These are phyloP conservation scores for Hymenoscyphus fraxineus DNA, from an alignment of 2,329 filamentous ascomycete genomes.

Conservation along the genomic window DNA sequence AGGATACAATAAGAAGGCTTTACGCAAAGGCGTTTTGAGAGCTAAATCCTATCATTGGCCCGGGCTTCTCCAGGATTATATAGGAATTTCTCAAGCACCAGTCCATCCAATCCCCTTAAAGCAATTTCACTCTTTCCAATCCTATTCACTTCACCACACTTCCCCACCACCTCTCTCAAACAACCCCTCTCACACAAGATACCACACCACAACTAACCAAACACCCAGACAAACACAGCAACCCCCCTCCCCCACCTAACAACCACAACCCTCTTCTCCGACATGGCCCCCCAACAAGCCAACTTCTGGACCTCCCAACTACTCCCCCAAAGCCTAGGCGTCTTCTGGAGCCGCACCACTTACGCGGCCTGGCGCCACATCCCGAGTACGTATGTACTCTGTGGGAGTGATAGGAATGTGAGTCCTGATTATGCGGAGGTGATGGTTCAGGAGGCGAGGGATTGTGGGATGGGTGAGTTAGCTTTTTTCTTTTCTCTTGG, in stretches of 20 bases:
- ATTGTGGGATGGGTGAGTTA: not conserved
- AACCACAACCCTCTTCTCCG: constrained; percentile 42
- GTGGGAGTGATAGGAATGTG: constrained; percentile 23
- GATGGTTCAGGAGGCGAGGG: constrained; percentile 16
- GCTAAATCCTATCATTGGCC: not conserved
- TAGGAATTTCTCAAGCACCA: too few relatives aligned
- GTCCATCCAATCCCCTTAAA: too few relatives aligned
- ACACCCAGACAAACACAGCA: constrained; percentile 33
- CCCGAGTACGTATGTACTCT: constrained; percentile 28
- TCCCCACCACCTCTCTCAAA: not conserved
- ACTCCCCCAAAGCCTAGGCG: constrained; percentile 38
- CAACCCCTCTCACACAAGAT: not conserved
- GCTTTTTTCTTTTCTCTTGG: not conserved
- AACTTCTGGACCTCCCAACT: constrained; percentile 40
- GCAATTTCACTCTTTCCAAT: too few relatives aligned
- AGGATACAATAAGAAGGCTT: not conserved
- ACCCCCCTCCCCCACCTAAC: constrained; percentile 35
- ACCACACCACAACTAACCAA: not conserved
- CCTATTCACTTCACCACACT: too few relatives aligned
- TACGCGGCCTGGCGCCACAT: constrained; percentile 31
- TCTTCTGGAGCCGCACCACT: constrained; percentile 27
- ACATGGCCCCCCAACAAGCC: constrained; percentile 38
- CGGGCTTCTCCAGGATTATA: too few relatives aligned
- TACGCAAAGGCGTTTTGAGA: not conserved
- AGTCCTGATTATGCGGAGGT: constrained; percentile 17